A percentile compares a stretch with the other conserved stretches of the same genome.
Evolutionary conservation across 1,284 basidiomycete genomes (phyloP).

Genomic region (Rhizopogon parksii): DNA sequence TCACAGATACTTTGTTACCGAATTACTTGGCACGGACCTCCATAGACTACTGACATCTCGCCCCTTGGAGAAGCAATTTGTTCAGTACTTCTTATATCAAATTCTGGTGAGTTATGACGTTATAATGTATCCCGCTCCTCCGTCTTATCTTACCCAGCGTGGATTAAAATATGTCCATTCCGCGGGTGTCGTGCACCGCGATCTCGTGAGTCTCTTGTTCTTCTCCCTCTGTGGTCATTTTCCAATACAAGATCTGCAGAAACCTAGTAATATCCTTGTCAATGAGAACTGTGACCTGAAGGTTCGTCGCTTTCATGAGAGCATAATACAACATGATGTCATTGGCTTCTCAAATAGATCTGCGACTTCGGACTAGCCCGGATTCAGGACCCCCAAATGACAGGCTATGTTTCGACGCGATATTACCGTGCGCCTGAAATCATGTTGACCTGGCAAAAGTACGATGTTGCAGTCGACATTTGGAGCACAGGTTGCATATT

Average conservation of each 20-base stretch:
- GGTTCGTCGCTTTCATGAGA: slow-evolving; percentile 30
- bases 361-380: slow-evolving; percentile 98
- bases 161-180: slow-evolving; percentile 99
- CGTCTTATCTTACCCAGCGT: slow-evolving; percentile 45
- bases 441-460: slow-evolving; percentile 99
- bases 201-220: slow-evolving; percentile 55
- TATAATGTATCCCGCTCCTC: neutral
- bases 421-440: slow-evolving; percentile 99
- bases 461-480: slow-evolving; percentile 98
- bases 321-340: slow-evolving; percentile 11
- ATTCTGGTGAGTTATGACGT: slow-evolving; percentile 64
- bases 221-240: neutral
- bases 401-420: slow-evolving; percentile 97
- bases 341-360: slow-evolving; percentile 48
- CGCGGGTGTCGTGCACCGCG: slow-evolving; percentile 97
- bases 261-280: slow-evolving; percentile 99
- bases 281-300: slow-evolving; percentile 99
- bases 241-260: slow-evolving; percentile 39
- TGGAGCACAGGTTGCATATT: slow-evolving; percentile 99
- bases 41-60: slow-evolving; percentile 95
- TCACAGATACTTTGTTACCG: slow-evolving; percentile 95
- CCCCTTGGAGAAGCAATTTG: slow-evolving; percentile 99
- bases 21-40: slow-evolving; percentile 95
- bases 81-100: slow-evolving; percentile 99
- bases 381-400: slow-evolving; percentile 99